A percentile compares a stretch with the other conserved stretches of the same genome.
phyloP scores from a whole-genome alignment of 2,329 filamentous ascomycete genomes.

The Clonostachys byssicola region DNA sequence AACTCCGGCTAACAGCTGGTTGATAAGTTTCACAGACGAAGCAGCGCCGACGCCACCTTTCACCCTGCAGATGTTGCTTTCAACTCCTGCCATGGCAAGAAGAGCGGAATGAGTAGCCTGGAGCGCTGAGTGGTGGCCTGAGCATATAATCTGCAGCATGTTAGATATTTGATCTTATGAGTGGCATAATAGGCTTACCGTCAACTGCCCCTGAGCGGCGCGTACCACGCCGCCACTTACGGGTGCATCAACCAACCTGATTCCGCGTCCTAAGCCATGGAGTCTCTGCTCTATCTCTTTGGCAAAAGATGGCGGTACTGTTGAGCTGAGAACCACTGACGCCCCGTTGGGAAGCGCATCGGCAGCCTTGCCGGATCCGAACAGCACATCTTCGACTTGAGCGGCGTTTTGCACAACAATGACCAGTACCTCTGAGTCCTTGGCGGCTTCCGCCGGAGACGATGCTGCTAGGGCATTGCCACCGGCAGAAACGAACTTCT shows the following conservation, averaged over 20 bases:
- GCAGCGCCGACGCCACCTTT: constrained; percentile 46
- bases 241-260: constrained; percentile 25
- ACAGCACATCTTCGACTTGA: constrained; percentile 23
- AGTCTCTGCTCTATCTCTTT: constrained; percentile 11
- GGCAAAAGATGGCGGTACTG: constrained; percentile 24
- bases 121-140: constrained; percentile 14
- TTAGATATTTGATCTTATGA: neutral
- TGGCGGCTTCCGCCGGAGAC: constrained; percentile 18
- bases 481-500: constrained; percentile 17
- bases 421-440: constrained; percentile 19
- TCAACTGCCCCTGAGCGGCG: constrained; percentile 26
- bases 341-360: constrained; percentile 15
- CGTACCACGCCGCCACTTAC: constrained; percentile 30
- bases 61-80: constrained; percentile 36
- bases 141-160: constrained; percentile 21
- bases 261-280: constrained; percentile 11
- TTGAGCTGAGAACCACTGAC: constrained; percentile 25
- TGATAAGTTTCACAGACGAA: constrained; percentile 53
- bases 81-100: constrained; percentile 20
- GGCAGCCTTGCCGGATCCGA: constrained; percentile 18
- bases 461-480: constrained; percentile 12
- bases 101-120: constrained; percentile 15
- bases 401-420: constrained; percentile 28
- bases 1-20: constrained; percentile 53
- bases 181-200: constrained; percentile 11